A percentile compares a stretch with the other conserved stretches of the same genome.
Conservation (phyloP, 148 eudicot genomes). For the Arctostaphylos glauca region DNA sequence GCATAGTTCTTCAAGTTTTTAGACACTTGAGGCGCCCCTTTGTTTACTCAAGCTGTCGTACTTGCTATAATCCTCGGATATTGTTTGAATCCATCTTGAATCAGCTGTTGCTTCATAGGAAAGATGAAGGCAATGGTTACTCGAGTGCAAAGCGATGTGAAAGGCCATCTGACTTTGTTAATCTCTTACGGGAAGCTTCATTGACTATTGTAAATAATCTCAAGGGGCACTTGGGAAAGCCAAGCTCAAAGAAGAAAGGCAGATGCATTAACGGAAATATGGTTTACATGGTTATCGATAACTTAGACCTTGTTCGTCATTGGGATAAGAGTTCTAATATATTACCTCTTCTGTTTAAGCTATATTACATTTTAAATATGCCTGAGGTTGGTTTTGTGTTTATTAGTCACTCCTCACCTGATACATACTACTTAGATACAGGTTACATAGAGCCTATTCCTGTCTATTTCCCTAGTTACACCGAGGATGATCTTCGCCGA, state of each 20-base stretch:
- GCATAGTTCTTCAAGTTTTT: slow-evolving; percentile 56
- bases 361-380: slow-evolving; percentile 59
- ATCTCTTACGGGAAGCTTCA: slow-evolving; percentile 61
- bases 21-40: slow-evolving; percentile 70
- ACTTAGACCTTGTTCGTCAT: slow-evolving; percentile 67
- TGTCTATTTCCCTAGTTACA: slow-evolving; percentile 70
- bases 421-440: slow-evolving; percentile 70
- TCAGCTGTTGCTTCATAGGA: slow-evolving; percentile 68
- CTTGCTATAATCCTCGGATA: slow-evolving; percentile 79
- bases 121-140: slow-evolving; percentile 57
- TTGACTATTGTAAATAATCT: slow-evolving; percentile 46
- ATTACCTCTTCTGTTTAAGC: slow-evolving; percentile 73
- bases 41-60: slow-evolving; percentile 67
- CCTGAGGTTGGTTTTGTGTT: slow-evolving; percentile 78
- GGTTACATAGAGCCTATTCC: slow-evolving; percentile 77
- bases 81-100: slow-evolving; percentile 81
- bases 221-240: slow-evolving; percentile 38
- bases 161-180: slow-evolving; percentile 78
- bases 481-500: slow-evolving; percentile 73
- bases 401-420: slow-evolving; percentile 75
- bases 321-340: slow-evolving; percentile 81
- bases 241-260: slow-evolving; percentile 39
- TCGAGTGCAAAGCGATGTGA: slow-evolving; percentile 79
- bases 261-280: slow-evolving; percentile 50
- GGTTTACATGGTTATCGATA: slow-evolving; percentile 79